Evolutionary conservation across 108 stramenopile species (phyloP).

Genomic region (Epithemia pelagica): DNA sequence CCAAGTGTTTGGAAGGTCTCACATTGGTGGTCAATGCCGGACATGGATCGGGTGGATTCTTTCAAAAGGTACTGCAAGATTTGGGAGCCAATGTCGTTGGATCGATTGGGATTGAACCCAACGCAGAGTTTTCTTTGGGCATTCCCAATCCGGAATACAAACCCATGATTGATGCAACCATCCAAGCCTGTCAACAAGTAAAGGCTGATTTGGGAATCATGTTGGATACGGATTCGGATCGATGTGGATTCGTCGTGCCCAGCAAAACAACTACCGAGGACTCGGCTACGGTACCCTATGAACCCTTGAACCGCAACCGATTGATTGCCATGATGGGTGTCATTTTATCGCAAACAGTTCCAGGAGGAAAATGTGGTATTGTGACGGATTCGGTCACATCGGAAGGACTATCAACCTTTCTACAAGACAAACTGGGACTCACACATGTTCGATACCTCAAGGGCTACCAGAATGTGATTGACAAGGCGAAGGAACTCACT

Average conservation of each 20-base stretch:
- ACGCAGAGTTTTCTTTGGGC: conserved; percentile 59
- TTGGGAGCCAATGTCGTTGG: conserved; percentile 65
- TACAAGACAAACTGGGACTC: conserved; percentile 44
- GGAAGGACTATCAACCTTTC: conserved; percentile 55
- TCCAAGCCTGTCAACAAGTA: conserved; percentile 36
- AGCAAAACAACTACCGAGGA: conserved; percentile 13
- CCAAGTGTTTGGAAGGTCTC: conserved; percentile 43
- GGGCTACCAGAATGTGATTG: conserved; percentile 84
- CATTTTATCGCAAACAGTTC: conserved; percentile 43
- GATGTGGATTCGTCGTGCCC: conserved; percentile 71
- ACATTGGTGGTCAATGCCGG: conserved; percentile 74
- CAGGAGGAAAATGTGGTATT: conserved; percentile 46
- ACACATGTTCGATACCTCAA: conserved; percentile 66
- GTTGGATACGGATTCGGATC: conserved; percentile 86
- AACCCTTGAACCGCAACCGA: conserved; percentile 72
- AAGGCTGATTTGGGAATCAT: conserved; percentile 77
- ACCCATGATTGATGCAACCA: conserved; percentile 59
- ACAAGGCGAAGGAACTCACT: conserved; percentile 57
- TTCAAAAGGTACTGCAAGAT: conserved; percentile 45
- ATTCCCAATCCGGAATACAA: conserved; percentile 81
- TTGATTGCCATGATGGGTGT: conserved; percentile 73
- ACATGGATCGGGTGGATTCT: conserved; percentile 73
- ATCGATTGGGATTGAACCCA: conserved; percentile 43
- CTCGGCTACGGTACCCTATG: conserved; percentile 27
- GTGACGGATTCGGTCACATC: conserved; percentile 80